Evolutionary conservation across 768 basidiomycete genomes (phyloP), one percentile per base, ranked within the genome.

Genomic region (Leccinum sublutescens): DNA sequence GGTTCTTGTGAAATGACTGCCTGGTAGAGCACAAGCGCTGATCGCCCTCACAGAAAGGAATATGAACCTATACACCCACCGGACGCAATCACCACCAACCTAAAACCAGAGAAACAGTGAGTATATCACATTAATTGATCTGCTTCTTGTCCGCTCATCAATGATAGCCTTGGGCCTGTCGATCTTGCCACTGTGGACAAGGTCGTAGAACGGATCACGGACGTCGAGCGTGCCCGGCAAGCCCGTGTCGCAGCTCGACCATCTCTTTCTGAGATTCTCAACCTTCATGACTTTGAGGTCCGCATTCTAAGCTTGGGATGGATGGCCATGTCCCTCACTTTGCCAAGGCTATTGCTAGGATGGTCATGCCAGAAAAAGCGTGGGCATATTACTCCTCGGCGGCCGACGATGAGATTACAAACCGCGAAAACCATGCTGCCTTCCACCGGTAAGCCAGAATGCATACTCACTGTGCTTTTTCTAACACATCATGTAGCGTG

Each of bases 381-480:
- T 98, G 95, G 95, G 95, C 95, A 5, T 95, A 95, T 72, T 95
- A 98, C 68, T 93, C 91, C 1, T 95, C 93, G n/a, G 95, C 94
- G 17, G 87, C 96, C 7, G 96, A 98, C 70, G 95, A 98, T 65
- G 94, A 97, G 74, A 92, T 95, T 49, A 95, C 93, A 31, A 78
- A 82, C 60, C 81, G 94, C 52, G 94, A 96, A 73, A 97, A 97
- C 66, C 93, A 92, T 61, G 81, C 86, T 54, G 95, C 95, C 2
- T 98, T 89, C 69, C 95, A 98, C 65, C 82, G 95, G 91, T 88
- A 59, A 54, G 59, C 21, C 3, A 14, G 3, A 5, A 14, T 45
- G 25, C 51, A 31, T 47, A 17, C 0, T 47, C 17, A 17, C 4
- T 12, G 15, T 15, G 10, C 7, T 3, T 7, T 27, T 21, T 23